Base-by-base conservation (phyloP, 2,329 filamentous ascomycete genomes). In the Tolypocladium guangdongense region DNA sequence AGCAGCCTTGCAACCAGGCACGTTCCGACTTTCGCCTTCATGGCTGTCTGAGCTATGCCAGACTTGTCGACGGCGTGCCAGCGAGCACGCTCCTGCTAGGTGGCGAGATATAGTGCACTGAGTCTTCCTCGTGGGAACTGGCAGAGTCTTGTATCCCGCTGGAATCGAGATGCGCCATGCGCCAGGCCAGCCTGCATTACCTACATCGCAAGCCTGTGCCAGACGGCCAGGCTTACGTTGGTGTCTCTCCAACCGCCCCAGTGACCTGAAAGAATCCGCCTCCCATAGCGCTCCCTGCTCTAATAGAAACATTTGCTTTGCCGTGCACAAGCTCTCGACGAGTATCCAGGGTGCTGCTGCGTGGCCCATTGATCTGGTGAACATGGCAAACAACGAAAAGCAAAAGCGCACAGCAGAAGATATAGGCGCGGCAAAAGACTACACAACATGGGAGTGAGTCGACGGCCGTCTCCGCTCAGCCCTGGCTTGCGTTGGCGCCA, bases 401-500 rank as follows among this genome's bases (percentile, higher is more conserved):
- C 27, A n/a, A n/a, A 11, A 30, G 27, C 24, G 16, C 43, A 32
- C 27, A 30, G 11, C 27, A 32, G 16, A 46, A 27, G 43, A 27
- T 46, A 30, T 30, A 30, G 27, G 27, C 27, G 11, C 16, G 3
- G 10, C 2, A 20, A 47, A 5, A 14, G 8, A 20, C 8, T 5
- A 4, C 3, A 14, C 8, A 10, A 4, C 7, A 16, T 20, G 6
- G 8, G 27, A 46, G 27, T 20, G 12, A 7, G 4, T 20, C 18
- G 27, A 47, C 18, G 27, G 27, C 30, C 22, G 32, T 30, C n/a
- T 43, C 52, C 22, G 20, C 33, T 27, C 20, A 33, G 37, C 37
- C 54, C 43, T 65, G 60, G 39, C 58, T 64, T 1, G 64, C 59
- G 53, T 67, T 70, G n/a, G 82, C 83, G 7, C 81, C 81, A 55